phyloP scores from a whole-genome alignment of 108 stramenopile genomes.

The Bacterosira constricta region DNA sequence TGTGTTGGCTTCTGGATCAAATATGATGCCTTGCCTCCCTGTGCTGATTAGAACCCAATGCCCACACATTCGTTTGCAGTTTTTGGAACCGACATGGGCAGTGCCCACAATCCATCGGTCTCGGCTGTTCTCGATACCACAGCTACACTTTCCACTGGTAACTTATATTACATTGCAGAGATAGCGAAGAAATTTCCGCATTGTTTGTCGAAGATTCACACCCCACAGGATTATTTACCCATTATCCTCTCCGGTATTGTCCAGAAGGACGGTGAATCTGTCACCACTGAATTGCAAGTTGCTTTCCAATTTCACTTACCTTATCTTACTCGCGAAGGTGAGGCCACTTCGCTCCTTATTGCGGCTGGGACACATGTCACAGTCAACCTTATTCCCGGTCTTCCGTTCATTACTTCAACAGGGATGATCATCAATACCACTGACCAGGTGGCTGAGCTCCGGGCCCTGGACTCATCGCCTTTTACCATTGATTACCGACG shows the following conservation, averaged over 20 bases:
- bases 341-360: neutral
- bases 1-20: neutral
- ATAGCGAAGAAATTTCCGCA: constrained; percentile 2
- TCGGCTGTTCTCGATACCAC: neutral
- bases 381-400: constrained; percentile 10
- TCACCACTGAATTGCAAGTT: constrained; percentile 15
- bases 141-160: constrained; percentile 6
- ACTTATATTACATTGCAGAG: neutral
- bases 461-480: neutral
- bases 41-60: neutral
- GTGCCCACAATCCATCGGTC: neutral
- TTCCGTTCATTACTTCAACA: neutral
- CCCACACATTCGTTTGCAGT: constrained; percentile 1
- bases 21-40: neutral
- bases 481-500: neutral
- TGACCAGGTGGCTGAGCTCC: neutral
- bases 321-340: neutral
- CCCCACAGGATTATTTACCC: constrained; percentile 4
- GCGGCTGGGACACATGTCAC: constrained; percentile 6
- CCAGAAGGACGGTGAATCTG: neutral
- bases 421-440: neutral
- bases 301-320: too few relatives aligned
- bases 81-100: constrained; percentile 1
- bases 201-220: neutral
- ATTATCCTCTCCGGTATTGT: constrained; percentile 10